Evolutionary conservation across 2,329 filamentous ascomycete species (phyloP).

Genomic region (Trichophyton schoenleinii): DNA sequence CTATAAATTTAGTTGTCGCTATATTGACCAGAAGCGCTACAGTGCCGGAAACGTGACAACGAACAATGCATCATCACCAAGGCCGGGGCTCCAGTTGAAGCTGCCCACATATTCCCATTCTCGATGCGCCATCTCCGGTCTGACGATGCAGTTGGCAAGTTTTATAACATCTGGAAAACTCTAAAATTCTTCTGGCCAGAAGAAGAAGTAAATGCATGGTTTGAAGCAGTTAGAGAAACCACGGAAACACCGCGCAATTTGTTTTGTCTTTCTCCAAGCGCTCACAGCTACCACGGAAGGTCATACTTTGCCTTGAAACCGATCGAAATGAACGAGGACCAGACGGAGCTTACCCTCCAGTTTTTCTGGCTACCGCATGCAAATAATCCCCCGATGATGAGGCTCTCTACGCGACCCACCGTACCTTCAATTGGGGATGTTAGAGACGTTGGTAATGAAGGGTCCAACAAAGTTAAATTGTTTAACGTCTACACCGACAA

Average conservation of each 20-base stretch:
- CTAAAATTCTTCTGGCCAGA: conserved; percentile 9
- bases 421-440: not conserved
- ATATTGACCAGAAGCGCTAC: not conserved
- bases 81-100: conserved; percentile 6
- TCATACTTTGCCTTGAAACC: conserved; percentile 9
- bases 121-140: conserved; percentile 5
- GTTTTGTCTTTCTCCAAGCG: conserved; percentile 6
- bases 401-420: not conserved
- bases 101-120: conserved; percentile 11
- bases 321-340: not conserved
- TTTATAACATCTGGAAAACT: conserved; percentile 3
- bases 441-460: not conserved
- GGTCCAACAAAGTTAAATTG: not conserved
- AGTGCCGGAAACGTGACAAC: conserved; percentile 4
- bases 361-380: conserved; percentile 8
- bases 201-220: conserved; percentile 7
- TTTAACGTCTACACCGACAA: not conserved
- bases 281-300: conserved; percentile 4
- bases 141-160: not conserved
- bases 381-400: not conserved
- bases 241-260: conserved; percentile 8
- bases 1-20: not conserved
- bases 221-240: conserved; percentile 1
- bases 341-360: not conserved
- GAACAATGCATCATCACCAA: conserved; percentile 7